These are phyloP conservation scores for Leishmania martiniquensis DNA, from an alignment of 208 protist genomes.

Conservation along the genomic window DNA sequence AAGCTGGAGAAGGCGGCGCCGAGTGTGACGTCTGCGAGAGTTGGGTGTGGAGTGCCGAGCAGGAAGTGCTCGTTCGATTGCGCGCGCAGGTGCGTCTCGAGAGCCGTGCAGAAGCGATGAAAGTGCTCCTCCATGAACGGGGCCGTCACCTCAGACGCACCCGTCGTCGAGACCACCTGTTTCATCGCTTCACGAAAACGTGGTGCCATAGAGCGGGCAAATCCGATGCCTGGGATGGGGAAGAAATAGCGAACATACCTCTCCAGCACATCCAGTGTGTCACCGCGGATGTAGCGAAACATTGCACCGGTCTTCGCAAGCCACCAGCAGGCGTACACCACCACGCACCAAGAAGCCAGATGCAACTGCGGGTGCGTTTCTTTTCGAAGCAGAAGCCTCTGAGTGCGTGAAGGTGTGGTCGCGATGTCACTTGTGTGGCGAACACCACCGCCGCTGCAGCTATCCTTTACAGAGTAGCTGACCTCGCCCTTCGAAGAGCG, in stretches of 20 bases:
- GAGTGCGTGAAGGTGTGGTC: constrained; percentile 15
- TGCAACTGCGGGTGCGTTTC: constrained; percentile 77
- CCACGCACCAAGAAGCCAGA: constrained; percentile 61
- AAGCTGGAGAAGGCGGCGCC: constrained; percentile 72
- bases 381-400: constrained; percentile 53
- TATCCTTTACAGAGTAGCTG: constrained; percentile 2
- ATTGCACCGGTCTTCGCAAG: constrained; percentile 69
- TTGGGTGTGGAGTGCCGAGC: constrained; percentile 84
- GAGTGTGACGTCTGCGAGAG: constrained; percentile 82
- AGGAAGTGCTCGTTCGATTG: constrained; percentile 52
- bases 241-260: constrained; percentile 82
- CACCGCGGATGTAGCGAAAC: constrained; percentile 75
- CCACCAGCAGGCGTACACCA: constrained; percentile 89
- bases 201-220: constrained; percentile 46
- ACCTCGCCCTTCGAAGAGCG: constrained; percentile 14
- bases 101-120: constrained; percentile 60
- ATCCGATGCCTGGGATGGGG: constrained; percentile 43
- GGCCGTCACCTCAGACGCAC: constrained; percentile 63
- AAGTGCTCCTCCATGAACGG: constrained; percentile 89
- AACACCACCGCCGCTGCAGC: not conserved
- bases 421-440: not conserved
- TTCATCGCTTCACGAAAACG: constrained; percentile 64
- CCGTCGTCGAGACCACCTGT: constrained; percentile 48
- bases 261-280: constrained; percentile 62
- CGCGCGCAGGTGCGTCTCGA: constrained; percentile 68